Evolutionary conservation across 2,329 filamentous ascomycete species (phyloP).

Genomic region (Ophiostoma angusticollis): DNA sequence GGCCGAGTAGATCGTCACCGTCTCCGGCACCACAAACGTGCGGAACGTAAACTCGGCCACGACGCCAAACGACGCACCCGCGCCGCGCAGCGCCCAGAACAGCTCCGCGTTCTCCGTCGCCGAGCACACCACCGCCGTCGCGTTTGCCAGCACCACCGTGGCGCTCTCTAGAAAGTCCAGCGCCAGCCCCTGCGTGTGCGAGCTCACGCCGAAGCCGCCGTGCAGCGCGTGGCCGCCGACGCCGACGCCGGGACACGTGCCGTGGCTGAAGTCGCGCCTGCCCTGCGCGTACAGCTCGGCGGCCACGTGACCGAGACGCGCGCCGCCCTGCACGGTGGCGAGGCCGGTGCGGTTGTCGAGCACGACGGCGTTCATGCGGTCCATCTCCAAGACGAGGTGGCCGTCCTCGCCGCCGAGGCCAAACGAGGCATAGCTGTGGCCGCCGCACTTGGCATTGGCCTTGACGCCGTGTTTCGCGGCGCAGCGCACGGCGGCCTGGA

Average conservation of each 20-base stretch:
- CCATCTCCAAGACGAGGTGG: conserved; percentile 33
- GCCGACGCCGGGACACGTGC: conserved; percentile 38
- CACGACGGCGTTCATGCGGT: conserved; percentile 29
- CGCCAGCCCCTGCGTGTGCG: conserved; percentile 23
- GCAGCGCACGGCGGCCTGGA: conserved; percentile 34
- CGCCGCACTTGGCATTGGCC: conserved; percentile 36
- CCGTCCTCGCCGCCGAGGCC: conserved; percentile 36
- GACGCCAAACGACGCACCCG: conserved; percentile 29
- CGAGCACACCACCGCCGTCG: conserved; percentile 20
- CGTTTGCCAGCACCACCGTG: conserved; percentile 26
- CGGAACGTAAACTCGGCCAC: conserved; percentile 26
- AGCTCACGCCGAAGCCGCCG: conserved; percentile 27
- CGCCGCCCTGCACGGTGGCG: conserved; percentile 34
- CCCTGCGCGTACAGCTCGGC: conserved; percentile 26
- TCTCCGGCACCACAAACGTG: conserved; percentile 24
- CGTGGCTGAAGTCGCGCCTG: conserved; percentile 32
- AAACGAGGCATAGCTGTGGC: conserved; percentile 23
- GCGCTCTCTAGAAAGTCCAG: conserved; percentile 25
- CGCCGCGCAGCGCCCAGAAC: conserved; percentile 31
- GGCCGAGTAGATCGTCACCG: conserved; percentile 21
- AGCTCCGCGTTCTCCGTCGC: conserved; percentile 25
- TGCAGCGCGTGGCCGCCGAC: conserved; percentile 27
- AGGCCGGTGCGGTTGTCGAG: conserved; percentile 27
- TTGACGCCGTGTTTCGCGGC: conserved; percentile 29
- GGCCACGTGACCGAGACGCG: conserved; percentile 35